These are phyloP conservation scores for Malus hybrid DNA, from an alignment of 331 rosid genomes.

Conservation along the genomic window DNA sequence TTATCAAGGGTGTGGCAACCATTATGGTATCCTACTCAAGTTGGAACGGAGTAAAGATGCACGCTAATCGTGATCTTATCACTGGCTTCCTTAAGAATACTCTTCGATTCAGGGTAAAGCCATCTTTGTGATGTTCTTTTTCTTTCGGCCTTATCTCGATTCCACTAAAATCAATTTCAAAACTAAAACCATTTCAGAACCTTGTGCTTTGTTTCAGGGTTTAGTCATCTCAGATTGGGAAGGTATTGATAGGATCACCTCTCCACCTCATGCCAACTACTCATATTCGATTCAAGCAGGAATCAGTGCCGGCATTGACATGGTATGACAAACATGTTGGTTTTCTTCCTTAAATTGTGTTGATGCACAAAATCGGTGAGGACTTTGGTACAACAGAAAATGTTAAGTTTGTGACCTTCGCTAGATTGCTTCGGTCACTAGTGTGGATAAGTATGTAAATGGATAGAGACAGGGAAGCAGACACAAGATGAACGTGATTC, in stretches of 20 bases:
- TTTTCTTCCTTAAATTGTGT: conserved; percentile 3
- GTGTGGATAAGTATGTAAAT: too few relatives aligned
- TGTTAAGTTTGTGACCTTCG: too few relatives aligned
- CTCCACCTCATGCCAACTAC: conserved; percentile 58
- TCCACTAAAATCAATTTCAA: not conserved
- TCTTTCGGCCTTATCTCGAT: not conserved
- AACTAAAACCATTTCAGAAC: not conserved
- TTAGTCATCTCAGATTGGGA: conserved; percentile 70
- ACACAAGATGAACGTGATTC: too few relatives aligned
- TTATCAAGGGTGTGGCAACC: conserved; percentile 60
- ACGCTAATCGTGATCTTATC: conserved; percentile 41
- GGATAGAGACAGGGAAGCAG: too few relatives aligned
- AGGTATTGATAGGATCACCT: conserved; percentile 62
- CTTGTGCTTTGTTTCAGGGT: conserved; percentile 38
- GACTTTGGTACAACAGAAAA: too few relatives aligned
- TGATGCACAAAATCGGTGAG: too few relatives aligned
- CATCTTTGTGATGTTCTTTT: not conserved
- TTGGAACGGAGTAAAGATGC: conserved; percentile 71
- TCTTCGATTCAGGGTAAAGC: conserved; percentile 49
- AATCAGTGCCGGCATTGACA: conserved; percentile 66
- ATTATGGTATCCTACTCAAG: conserved; percentile 69
- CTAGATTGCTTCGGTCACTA: too few relatives aligned
- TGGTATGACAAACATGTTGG: conserved; percentile 20
- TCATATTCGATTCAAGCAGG: conserved; percentile 53
- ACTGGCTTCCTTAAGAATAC: conserved; percentile 53